These are phyloP conservation scores for Petasospora fabianii DNA, from an alignment of 1,139 yeast species.

Conservation along the genomic window DNA sequence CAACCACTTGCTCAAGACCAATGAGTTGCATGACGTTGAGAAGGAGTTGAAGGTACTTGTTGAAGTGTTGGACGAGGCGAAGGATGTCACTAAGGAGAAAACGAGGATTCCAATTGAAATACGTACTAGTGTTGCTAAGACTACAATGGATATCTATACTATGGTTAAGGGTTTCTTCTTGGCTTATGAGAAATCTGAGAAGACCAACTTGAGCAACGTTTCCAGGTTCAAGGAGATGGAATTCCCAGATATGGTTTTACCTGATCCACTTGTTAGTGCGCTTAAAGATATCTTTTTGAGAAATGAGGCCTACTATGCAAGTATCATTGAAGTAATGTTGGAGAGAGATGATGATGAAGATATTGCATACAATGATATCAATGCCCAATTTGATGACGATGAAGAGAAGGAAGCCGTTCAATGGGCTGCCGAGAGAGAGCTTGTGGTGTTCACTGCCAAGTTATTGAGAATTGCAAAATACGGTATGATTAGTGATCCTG, in stretches of 20 bases:
- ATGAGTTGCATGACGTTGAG: slow-evolving; percentile 20
- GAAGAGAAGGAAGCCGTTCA: slow-evolving; percentile 22
- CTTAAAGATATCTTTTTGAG: slow-evolving; percentile 28
- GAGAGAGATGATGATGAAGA: slow-evolving; percentile 58
- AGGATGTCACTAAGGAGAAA: slow-evolving; percentile 10
- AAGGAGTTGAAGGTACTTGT: slow-evolving; percentile 17
- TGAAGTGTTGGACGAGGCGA: slow-evolving; percentile 13
- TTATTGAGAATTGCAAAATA: slow-evolving; percentile 43
- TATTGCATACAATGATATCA: slow-evolving; percentile 45
- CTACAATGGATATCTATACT: slow-evolving; percentile 12
- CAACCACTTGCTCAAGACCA: slow-evolving; percentile 14
- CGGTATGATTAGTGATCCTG: slow-evolving; percentile 34
- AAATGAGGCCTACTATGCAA: slow-evolving; percentile 33
- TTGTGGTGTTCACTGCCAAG: slow-evolving; percentile 52
- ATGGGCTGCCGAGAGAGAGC: slow-evolving; percentile 40
- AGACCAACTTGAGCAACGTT: slow-evolving; percentile 28
- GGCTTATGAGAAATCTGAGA: slow-evolving; percentile 20
- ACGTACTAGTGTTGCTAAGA: slow-evolving; percentile 12
- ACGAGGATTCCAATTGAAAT: slow-evolving; percentile 7
- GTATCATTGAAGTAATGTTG: slow-evolving; percentile 35
- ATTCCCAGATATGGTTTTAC: slow-evolving; percentile 29
- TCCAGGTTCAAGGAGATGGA: slow-evolving; percentile 31
- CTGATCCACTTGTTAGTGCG: slow-evolving; percentile 16
- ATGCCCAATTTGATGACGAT: slow-evolving; percentile 28
- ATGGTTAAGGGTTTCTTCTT: slow-evolving; percentile 18